A percentile compares a stretch with the other conserved stretches of the same genome.
These are phyloP conservation scores for Hypoxylon sp. DNA, from an alignment of 2,329 filamentous ascomycete genomes.

Conservation along the genomic window DNA sequence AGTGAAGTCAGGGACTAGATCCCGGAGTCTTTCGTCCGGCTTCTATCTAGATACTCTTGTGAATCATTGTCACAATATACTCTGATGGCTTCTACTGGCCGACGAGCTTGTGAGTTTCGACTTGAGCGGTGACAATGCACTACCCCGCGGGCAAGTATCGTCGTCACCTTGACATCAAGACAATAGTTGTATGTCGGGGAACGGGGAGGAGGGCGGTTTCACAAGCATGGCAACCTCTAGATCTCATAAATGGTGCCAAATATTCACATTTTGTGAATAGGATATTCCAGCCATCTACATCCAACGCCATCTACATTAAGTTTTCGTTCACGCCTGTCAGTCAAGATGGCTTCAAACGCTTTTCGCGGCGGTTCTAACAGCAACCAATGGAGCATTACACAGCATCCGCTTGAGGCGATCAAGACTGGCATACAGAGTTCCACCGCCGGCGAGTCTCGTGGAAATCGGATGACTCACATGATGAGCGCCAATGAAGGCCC, in stretches of 20 bases:
- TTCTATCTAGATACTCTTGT: background rate
- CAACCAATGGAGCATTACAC: constrained; percentile 26
- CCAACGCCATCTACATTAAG: background rate
- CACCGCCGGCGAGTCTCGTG: constrained; percentile 16
- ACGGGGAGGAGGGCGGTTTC: background rate
- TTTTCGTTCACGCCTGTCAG: background rate
- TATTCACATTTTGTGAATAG: background rate
- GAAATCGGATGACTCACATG: constrained; percentile 50
- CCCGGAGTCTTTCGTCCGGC: background rate
- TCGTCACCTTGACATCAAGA: constrained; percentile 28
- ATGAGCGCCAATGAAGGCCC: constrained; percentile 64
- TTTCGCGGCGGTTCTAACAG: constrained; percentile 3
- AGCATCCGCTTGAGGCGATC: constrained; percentile 31
- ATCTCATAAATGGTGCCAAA: background rate
- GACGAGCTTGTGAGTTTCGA: background rate
- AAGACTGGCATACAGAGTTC: constrained; percentile 24
- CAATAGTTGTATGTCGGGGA: background rate
- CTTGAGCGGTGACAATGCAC: background rate
- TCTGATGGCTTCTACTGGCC: background rate
- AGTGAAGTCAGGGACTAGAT: background rate
- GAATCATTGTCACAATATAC: constrained; percentile 6
- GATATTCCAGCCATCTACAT: background rate
- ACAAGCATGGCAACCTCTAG: background rate
- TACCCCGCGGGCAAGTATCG: background rate
- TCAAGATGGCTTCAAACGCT: constrained; percentile 19